Percentiles rank a stretch among this genome's conserved stretches.
Evolutionary conservation across 208 protist species (phyloP).

Genomic region (Trichomonas vaginalis): DNA sequence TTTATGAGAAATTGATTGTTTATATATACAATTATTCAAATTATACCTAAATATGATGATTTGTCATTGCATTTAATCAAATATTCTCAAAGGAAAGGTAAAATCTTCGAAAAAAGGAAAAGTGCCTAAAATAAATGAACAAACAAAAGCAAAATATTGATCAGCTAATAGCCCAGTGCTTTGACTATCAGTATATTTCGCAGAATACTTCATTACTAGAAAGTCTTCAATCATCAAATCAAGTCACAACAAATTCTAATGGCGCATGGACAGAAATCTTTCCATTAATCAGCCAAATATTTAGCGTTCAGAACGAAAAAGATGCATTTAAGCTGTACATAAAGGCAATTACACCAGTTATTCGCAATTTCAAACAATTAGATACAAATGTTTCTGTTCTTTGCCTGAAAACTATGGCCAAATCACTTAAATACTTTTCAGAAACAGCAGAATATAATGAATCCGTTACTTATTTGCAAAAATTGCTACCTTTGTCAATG

Average conservation of each 20-base stretch:
- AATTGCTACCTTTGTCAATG: neutral
- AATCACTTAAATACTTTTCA: neutral
- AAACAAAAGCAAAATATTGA: neutral
- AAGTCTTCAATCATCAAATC: neutral
- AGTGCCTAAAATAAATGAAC: neutral
- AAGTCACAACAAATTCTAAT: neutral
- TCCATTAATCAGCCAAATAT: neutral
- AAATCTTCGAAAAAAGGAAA: too few relatives aligned
- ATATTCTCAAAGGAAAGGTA: too few relatives aligned
- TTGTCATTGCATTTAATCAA: too few relatives aligned
- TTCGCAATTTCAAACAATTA: neutral
- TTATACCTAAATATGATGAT: too few relatives aligned
- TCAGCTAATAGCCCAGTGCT: neutral
- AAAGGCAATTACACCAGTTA: neutral
- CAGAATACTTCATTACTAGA: neutral
- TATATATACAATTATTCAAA: too few relatives aligned
- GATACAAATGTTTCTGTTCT: neutral
- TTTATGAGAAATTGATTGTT: too few relatives aligned
- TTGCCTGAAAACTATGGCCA: neutral
- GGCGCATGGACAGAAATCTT: neutral
- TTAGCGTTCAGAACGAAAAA: neutral
- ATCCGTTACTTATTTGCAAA: neutral
- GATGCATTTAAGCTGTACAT: neutral
- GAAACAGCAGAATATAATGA: slow-evolving; percentile 9
- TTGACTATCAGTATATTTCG: neutral